Evolutionary conservation across 345 rosid species (phyloP).

Genomic region (Camelina neglecta): DNA sequence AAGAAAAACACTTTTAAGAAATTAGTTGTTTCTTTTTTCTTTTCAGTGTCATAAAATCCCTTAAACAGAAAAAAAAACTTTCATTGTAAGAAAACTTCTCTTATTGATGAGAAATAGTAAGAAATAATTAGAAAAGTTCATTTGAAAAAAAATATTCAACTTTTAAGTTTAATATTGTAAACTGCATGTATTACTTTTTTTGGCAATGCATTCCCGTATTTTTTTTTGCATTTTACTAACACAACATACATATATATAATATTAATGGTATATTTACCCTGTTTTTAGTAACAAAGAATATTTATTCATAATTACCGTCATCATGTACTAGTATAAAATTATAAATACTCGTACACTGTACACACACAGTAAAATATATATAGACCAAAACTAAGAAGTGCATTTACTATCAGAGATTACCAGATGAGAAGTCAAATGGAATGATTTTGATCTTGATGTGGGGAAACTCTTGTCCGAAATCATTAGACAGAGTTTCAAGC

Average conservation of each 20-base stretch:
- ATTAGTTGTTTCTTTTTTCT: too few species aligned
- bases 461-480: conserved; percentile 51
- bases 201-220: too few species aligned
- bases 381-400: conserved; percentile 20
- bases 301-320: conserved; percentile 1
- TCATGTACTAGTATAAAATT: background rate
- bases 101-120: too few species aligned
- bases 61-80: too few species aligned
- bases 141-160: too few species aligned
- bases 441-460: conserved; percentile 50
- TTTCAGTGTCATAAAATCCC: too few species aligned
- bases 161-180: background rate
- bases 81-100: too few species aligned
- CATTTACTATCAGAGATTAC: conserved; percentile 18
- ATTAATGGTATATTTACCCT: background rate
- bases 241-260: too few species aligned
- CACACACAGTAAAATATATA: background rate
- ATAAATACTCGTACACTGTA: background rate
- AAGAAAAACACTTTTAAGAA: too few species aligned
- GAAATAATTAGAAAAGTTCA: too few species aligned
- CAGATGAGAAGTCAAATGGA: conserved; percentile 58
- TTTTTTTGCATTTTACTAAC: too few species aligned
- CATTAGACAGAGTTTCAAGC: conserved; percentile 50
- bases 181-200: background rate
- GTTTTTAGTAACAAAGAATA: background rate